These are phyloP conservation scores for Leccinum boreale DNA, from an alignment of 768 basidiomycete genomes.

Conservation along the genomic window DNA sequence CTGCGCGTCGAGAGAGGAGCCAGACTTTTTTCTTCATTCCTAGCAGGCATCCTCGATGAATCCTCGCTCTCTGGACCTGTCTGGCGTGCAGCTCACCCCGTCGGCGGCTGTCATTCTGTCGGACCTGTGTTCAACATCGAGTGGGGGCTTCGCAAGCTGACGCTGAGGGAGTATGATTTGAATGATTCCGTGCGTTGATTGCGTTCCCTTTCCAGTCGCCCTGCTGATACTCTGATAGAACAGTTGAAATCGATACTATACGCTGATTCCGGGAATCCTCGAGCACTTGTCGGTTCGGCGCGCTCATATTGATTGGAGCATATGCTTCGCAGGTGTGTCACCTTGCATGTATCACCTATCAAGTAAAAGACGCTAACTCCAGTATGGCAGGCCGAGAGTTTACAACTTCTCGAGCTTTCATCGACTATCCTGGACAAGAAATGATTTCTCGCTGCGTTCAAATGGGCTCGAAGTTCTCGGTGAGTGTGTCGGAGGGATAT, in stretches of 20 bases:
- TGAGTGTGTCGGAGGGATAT: slow-evolving; percentile 86
- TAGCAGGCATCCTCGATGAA: too few species aligned
- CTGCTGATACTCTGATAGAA: too few species aligned
- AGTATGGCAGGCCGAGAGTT: slow-evolving; percentile 56
- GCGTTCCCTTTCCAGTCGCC: too few species aligned
- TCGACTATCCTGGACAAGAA: slow-evolving; percentile 42
- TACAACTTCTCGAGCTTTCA: slow-evolving; percentile 89
- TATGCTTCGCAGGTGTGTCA: slow-evolving; percentile 41
- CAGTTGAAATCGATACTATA: too few species aligned
- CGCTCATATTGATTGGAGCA: slow-evolving; percentile 55
- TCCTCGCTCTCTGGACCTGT: too few species aligned
- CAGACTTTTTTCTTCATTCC: slow-evolving; percentile 33
- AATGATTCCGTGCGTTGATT: too few species aligned
- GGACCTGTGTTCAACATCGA: slow-evolving; percentile 79
- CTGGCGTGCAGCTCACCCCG: too few species aligned
- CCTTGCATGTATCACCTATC: not conserved
- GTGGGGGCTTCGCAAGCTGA: too few species aligned
- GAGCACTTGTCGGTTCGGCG: slow-evolving; percentile 82
- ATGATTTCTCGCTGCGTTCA: slow-evolving; percentile 72
- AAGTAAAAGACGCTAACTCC: not conserved
- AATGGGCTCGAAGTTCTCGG: slow-evolving; percentile 77
- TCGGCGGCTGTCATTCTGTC: slow-evolving; percentile 68
- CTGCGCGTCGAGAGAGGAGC: slow-evolving; percentile 67
- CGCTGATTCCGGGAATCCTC: too few species aligned
- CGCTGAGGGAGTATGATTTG: slow-evolving; percentile 48